Conservation (phyloP, 2,329 filamentous ascomycete species). For the Berkeleyomyces basicola region DNA sequence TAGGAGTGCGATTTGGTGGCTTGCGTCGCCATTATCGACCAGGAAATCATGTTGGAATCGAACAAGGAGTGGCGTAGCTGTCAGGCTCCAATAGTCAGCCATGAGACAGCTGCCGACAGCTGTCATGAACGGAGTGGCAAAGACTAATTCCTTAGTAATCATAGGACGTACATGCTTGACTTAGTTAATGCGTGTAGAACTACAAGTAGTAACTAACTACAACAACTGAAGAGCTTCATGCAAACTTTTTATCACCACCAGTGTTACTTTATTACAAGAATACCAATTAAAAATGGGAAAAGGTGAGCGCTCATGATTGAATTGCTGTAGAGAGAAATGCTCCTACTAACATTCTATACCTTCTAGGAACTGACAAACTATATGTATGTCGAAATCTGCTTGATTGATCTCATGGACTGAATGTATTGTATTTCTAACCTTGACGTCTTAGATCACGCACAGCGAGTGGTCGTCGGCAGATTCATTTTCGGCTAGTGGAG, state of each 20-base stretch:
- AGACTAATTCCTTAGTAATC: too few relatives aligned
- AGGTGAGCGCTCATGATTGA: constrained; percentile 3
- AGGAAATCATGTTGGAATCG: too few relatives aligned
- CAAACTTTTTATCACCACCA: background rate
- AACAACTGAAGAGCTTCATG: background rate
- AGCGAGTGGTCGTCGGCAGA: constrained; percentile 92
- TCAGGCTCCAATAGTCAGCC: too few relatives aligned
- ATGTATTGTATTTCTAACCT: background rate
- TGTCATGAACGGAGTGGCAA: too few relatives aligned
- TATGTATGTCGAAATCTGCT: constrained; percentile 21
- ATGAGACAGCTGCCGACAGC: too few relatives aligned
- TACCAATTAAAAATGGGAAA: constrained; percentile 13
- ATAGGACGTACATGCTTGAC: too few relatives aligned
- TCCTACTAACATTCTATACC: background rate
- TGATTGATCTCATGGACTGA: too few relatives aligned
- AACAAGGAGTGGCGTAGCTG: too few relatives aligned
- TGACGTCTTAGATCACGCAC: constrained; percentile 55
- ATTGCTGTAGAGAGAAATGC: background rate
- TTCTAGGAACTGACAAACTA: constrained; percentile 28
- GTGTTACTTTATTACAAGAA: background rate
- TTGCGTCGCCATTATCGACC: too few relatives aligned
- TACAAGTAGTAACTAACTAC: too few relatives aligned
- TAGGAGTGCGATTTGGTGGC: too few relatives aligned
- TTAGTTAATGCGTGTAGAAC: too few relatives aligned
- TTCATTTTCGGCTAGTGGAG: constrained; percentile 67